Conservation (phyloP, 176 grass and related monocot genomes). For the Triticum monococcum region DNA sequence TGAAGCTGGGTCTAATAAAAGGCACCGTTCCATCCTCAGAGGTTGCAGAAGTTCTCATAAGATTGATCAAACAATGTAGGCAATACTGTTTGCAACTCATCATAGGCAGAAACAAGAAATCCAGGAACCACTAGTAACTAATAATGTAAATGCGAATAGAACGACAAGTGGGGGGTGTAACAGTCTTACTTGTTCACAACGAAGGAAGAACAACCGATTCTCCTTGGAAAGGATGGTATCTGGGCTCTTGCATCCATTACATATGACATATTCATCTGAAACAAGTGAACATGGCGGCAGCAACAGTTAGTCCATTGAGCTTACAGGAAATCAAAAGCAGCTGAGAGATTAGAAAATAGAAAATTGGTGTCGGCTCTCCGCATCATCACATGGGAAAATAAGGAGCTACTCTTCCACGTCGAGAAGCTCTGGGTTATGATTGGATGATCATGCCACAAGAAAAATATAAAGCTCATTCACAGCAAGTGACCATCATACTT, state of each 20-base stretch:
- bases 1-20: not conserved
- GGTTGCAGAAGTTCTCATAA: slow-evolving; percentile 5
- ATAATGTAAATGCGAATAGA: not conserved
- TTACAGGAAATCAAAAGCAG: not conserved
- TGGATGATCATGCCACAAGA: not conserved
- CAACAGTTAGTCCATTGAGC: not conserved
- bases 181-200: slow-evolving; percentile 79
- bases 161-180: too few species aligned
- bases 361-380: not conserved
- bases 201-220: slow-evolving; percentile 94
- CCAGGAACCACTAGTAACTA: not conserved
- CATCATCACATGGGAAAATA: not conserved
- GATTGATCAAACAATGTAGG: slow-evolving; percentile 27
- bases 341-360: not conserved
- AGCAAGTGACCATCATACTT: not conserved
- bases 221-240: slow-evolving; percentile 99
- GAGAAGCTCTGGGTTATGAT: not conserved
- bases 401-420: not conserved
- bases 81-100: slow-evolving; percentile 27
- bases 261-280: slow-evolving; percentile 98
- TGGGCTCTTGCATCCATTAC: slow-evolving; percentile 99
- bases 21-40: slow-evolving; percentile 5
- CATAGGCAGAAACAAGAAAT: slow-evolving; percentile 8
- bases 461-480: not conserved
- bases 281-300: not conserved